Base-by-base conservation (phyloP, 2,329 filamentous ascomycete species). In the Alternaria viburni region DNA sequence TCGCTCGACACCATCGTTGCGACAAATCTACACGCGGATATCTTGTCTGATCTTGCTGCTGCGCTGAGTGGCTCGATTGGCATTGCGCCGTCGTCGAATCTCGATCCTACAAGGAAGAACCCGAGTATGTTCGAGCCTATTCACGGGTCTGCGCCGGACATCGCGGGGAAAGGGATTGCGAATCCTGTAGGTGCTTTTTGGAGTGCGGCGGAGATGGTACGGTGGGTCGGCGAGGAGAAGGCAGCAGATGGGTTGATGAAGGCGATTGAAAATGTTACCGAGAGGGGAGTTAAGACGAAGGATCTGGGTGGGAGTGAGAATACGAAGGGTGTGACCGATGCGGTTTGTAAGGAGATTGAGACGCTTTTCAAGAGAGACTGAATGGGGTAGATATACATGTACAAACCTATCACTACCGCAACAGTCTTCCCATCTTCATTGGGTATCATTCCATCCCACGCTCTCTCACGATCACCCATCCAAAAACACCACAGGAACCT, bases 171-270 rank as follows among this genome's bases (percentile, higher is more conserved):
- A 70, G 88, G 87, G 0, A 81, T 88, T 26, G 87, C 88, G 1
- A 90, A 90, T 70, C 88, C 88, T 0, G 83, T 91, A 0, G 89
- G 86, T 7, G 89, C 88, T 7, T 90, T 91, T 74, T 91, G 89
- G 90, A 89, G 88, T 1, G 89, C 87, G 0, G 88, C 89, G 6
- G 90, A 91, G 81, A 88, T 92, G 86, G 82, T 90, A 12, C 79
- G 84, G 44, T 90, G 89, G 85, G 75, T 91, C n/a, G 88, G 88
- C 0, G 80, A 88, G 61, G 82, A 85, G 32, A 81, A 84, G 4
- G 88, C 87, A 0, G 86, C 88, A 0, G 84, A 86, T 60, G 78
- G 80, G 46, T 78, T 91, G 21, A 85, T 91, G 79, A 82, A 85
- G 52, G 85, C 86, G 21, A 84, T 90, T 12, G 89, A 90, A 74